Percentiles rank a stretch among this genome's conserved stretches.
phyloP scores from a whole-genome alignment of 805 yeast species.

The Hanseniaspora mollemarum region DNA sequence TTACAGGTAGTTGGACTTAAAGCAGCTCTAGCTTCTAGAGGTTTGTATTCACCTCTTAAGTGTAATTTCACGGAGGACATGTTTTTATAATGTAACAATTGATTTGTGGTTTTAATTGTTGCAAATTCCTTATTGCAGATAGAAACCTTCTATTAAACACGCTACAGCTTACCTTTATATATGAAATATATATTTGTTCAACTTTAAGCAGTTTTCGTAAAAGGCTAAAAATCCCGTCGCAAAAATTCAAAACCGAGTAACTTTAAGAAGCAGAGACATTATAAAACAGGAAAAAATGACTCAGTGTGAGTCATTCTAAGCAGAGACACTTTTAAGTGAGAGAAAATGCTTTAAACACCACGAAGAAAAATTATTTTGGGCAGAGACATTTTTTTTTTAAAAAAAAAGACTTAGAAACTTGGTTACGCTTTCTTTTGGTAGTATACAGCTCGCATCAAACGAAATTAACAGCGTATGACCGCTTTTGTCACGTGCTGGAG shows the following conservation, averaged over 20 bases:
- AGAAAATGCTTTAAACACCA: no score
- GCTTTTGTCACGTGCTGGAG: no score
- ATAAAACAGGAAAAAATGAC: neutral
- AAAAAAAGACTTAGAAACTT: no score
- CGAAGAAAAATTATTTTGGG: no score
- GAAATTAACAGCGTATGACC: no score
- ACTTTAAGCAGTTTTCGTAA: neutral
- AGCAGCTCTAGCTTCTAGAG: constrained; percentile 94
- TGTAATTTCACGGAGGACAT: constrained; percentile 53
- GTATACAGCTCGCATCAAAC: no score
- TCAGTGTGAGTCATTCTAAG: no score
- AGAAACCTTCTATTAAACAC: neutral
- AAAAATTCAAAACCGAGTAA: neutral
- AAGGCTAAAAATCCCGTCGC: no score
- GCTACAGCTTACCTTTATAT: neutral
- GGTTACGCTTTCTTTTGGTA: no score
- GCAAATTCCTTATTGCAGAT: neutral
- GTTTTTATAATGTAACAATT: constrained; percentile 8
- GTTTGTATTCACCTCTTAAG: constrained; percentile 93
- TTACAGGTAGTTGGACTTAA: constrained; percentile 86
- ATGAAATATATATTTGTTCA: neutral
- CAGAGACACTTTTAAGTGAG: no score
- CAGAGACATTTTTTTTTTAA: no score
- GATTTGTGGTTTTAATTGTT: neutral
- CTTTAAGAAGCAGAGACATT: neutral